Evolutionary conservation across 176 grass and related monocot species (phyloP), one percentile per base, ranked within the genome.

Genomic region (Lolium perenne): DNA sequence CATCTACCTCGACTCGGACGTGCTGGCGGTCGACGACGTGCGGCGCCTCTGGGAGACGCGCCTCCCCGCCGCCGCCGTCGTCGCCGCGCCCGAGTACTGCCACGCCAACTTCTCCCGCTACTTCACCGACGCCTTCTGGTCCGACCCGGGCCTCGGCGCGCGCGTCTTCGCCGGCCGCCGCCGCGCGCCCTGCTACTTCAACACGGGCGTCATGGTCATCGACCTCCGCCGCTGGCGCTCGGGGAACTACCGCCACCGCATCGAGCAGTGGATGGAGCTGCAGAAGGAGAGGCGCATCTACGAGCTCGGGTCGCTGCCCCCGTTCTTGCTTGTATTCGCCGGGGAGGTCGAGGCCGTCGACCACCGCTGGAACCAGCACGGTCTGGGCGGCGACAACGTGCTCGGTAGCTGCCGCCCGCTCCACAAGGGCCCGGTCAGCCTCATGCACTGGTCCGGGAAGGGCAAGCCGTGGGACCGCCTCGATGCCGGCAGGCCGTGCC

Each of bases 291-390:
- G 79, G 1, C 74, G 95, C 85, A 98, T 98, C 86, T 98, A 98
- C 81, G 95, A 98, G 71, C 80, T 98, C 0, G 95, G 95, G 0
- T 98, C 95, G 0, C 17, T 98, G 76, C 95, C 95, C 50, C 95
- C 95, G 0, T 98, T 98, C 91, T 72, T 98, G 80, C 86, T 98
- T 20, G 80, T 93, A 13, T 98, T 98, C 60, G 89, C 95, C 69
- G 95, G 95, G 12, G 93, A 94, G 83, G 86, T 98, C 13, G 91
- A 95, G 85, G 91, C 85, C 3, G 95, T 98, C 25, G 92, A 99
- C 54, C 97, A 96, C 17, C 46, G 97, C 8, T 99, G 97, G 97
- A 99, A 99, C 82, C 94, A 96, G 82, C 97, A 99, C 60, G 97
- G 97, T 47, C 70, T 99, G 43, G 97, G 97, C 11, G 97, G 97